Evolutionary conservation across 352 stramenopile species (phyloP), one percentile per base, ranked within the genome.

Genomic region (Pseudoperonospora humuli): DNA sequence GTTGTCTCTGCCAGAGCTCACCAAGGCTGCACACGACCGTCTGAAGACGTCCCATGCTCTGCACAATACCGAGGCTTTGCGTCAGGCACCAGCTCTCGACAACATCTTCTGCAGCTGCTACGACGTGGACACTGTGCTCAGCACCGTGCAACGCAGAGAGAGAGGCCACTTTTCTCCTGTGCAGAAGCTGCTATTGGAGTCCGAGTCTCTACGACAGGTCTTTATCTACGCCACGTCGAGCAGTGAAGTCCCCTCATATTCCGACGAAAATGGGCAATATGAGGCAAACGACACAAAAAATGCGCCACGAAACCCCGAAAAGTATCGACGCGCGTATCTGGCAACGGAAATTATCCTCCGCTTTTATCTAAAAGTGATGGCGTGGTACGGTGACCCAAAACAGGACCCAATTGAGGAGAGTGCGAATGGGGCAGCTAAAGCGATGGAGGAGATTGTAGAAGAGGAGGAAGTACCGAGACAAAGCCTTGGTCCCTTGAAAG

Each of bases 61-160:
- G 20, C 77, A 89, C 56, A 84, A 86, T 42, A 78, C 67, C 2
- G 75, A 86, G 47, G 70, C 65, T 18, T 39, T 89, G 33, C 64
- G 75, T n/a, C 68, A 78, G 21, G 66, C 77, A 15, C 50, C 68
- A 24, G 45, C 66, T 7, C 64, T 89, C 4, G 63, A 74, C 41
- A 89, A 86, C 42, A 66, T 89, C 17, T 89, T 89, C 45, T 89
- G 77, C 45, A 65, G 65, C 8, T 86, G 72, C 48, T 89, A 89
- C 51, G 74, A 86, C 33, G 58, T 70, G 7, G 74, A 86, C 23
- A 89, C 70, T 1, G 72, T 89, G 42, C 48, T 86, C 3, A 41
- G 59, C 7, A 70, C 73, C 2, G 57, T 88, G 23, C 74, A 84
- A 42, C 64, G 72, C 3, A 61, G 71, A 48, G 74, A 88, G 32